Evolutionary conservation across 371 early-diverging fungal species (phyloP), one percentile per base, ranked within the genome.

Genomic region (Haplosporangium sp.): DNA sequence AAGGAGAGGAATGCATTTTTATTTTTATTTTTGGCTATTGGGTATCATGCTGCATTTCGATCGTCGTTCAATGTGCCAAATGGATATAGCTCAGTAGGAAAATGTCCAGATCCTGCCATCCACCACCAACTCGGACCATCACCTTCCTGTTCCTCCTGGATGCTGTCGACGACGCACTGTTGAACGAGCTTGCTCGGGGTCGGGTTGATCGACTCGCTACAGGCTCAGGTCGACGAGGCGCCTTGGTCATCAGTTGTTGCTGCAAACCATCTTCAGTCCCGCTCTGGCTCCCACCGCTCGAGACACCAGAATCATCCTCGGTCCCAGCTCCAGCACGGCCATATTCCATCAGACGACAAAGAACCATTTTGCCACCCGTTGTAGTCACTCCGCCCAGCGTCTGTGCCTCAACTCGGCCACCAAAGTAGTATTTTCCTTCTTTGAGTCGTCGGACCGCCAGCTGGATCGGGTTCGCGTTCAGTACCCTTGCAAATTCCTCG

Each of bases 31-130:
- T 29, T 29, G 4, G 29, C 29, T 29, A 29, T 29, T 29, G 29
- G 29, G 29, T 29, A 29, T 29, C 29, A 29, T 29, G 4, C 29
- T 29, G 29, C 29, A n/a, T 29, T 29, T 29, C 29, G 29, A 29
- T 29, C 29, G 29, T 29, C 29, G 29, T 29, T 29, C 29, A 29
- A 29, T 29, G 29, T 29, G 29, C 29, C 29, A 29, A 29, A 29
- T 29, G 29, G 29, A 29, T 81, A 59, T 86, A 85, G 50, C 87
- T 86, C 20, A 90, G 61, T 41, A 90, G 75, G 59, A 86, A 88
- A 58, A 87, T 71, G 48, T 90, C 89, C 58, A 90, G 66, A 67
- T 88, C 89, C 59, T 87, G 86, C 90, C 90, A 90, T 40, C 90
- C 89, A 6, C 74, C 74, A 11, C 90, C 89, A 3, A 89, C 87